Evolutionary conservation across 176 grass and related monocot species (phyloP).

Genomic region (Otatea glauca): DNA sequence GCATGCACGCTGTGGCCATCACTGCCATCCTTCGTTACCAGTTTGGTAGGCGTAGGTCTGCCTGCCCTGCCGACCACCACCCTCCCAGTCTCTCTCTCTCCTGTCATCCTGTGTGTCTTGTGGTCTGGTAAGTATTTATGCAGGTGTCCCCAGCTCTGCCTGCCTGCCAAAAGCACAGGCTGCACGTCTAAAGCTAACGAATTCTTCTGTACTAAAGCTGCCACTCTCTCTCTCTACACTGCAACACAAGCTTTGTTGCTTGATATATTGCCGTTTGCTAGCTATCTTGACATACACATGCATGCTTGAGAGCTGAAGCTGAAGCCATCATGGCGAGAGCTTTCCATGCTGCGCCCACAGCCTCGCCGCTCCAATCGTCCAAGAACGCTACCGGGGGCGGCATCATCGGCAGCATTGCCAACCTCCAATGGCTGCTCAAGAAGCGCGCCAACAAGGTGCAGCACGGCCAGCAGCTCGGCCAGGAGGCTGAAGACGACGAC

Average conservation of each 20-base stretch:
- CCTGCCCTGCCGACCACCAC: constrained; percentile 50
- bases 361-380: constrained; percentile 37
- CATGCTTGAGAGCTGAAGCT: background rate
- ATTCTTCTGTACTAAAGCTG: constrained; percentile 42
- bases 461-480: background rate
- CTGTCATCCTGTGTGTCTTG: constrained; percentile 1
- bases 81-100: background rate
- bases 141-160: constrained; percentile 15
- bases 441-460: constrained; percentile 40
- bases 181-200: constrained; percentile 21
- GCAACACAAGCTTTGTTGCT: background rate
- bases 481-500: background rate
- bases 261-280: constrained; percentile 3
- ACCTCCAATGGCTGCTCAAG: constrained; percentile 48
- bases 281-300: background rate
- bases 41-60: constrained; percentile 57
- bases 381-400: background rate
- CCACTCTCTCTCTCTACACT: background rate
- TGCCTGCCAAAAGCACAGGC: constrained; percentile 19
- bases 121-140: constrained; percentile 34
- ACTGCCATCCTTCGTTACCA: background rate
- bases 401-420: background rate
- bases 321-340: constrained; percentile 32
- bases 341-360: constrained; percentile 21
- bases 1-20: background rate